These are phyloP conservation scores for Massarina eburnea DNA, from an alignment of 2,329 filamentous ascomycete genomes.

Conservation along the genomic window DNA sequence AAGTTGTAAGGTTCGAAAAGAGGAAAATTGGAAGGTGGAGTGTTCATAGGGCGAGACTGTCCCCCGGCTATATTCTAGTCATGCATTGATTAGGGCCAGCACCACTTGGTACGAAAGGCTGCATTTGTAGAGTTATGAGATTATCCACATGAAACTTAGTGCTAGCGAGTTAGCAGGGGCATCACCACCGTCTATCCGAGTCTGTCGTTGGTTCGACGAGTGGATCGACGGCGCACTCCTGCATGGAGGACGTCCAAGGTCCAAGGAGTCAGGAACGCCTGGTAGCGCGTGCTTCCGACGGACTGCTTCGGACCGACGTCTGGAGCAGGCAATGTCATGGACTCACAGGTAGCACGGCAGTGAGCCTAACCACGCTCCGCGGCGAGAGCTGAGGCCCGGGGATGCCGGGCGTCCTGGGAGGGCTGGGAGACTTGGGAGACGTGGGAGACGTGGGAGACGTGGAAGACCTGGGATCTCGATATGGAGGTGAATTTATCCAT, in stretches of 20 bases:
- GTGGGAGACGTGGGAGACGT: no score
- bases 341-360: no score
- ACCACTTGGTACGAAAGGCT: not conserved
- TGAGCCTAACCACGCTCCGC: no score
- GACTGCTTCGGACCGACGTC: not conserved
- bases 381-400: no score
- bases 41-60: not conserved
- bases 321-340: not conserved
- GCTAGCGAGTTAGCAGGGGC: constrained; percentile 3
- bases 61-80: no score
- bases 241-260: not conserved
- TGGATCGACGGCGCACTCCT: not conserved
- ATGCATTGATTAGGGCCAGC: no score
- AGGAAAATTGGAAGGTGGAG: not conserved
- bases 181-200: not conserved
- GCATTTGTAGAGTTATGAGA: not conserved
- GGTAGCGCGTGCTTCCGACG: not conserved
- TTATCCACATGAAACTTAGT: constrained; percentile 11
- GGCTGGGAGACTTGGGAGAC: no score
- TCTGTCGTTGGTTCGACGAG: not conserved
- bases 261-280: not conserved
- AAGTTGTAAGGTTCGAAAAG: not conserved
- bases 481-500: no score
- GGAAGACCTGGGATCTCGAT: no score
- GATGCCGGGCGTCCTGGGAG: no score